Evolutionary conservation across 768 basidiomycete species (phyloP), one percentile per base, ranked within the genome.

Genomic region (Tricholoma furcatifolium): DNA sequence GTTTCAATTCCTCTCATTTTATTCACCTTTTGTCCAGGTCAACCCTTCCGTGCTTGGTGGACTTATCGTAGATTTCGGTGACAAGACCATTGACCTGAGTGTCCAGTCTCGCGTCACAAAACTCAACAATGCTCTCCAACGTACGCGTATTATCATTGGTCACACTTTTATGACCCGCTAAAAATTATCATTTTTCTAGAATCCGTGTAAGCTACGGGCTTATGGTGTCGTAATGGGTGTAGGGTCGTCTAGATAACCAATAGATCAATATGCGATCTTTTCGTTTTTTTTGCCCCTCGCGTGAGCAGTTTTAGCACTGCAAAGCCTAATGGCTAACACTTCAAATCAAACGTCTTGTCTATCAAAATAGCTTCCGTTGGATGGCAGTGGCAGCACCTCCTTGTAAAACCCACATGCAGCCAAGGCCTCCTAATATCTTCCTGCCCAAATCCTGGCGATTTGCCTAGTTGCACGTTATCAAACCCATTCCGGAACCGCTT

Each of bases 81-180:
- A 98, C 78, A 96, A 96, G 79, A 93, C 93, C 48, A 89, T 99
- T 63, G 97, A 99, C 74, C 81, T 98, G 54, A 95, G 92, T 62
- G 94, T 96, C 51, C 87, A 85, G 44, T 93, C 92, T 31, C 91
- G 92, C 50, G 93, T 98, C 64, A 96, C 87, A 69, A 96, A 94
- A 73, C 83, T 98, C 67, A 98, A 98, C 81, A 83, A 82, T 60
- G 80, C 88, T 64, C 77, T 98, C 46, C 82, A 88, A 67, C 84
- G 93, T 92, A 70, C 59, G 90, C 27, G 7, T 27, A 27, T 4
- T 45, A n/a, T 23, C 15, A 6, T 76, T 41, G 23, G 14, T 44
- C 35, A 42, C 48, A 4, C 35, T 23, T 44, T 38, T 44, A 31
- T 23, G 52, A 20, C 21, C 5, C 9, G 36, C 23, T 4, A 6